Conservation (phyloP, 2,329 filamentous ascomycete species). For the Colletotrichum sp. region DNA sequence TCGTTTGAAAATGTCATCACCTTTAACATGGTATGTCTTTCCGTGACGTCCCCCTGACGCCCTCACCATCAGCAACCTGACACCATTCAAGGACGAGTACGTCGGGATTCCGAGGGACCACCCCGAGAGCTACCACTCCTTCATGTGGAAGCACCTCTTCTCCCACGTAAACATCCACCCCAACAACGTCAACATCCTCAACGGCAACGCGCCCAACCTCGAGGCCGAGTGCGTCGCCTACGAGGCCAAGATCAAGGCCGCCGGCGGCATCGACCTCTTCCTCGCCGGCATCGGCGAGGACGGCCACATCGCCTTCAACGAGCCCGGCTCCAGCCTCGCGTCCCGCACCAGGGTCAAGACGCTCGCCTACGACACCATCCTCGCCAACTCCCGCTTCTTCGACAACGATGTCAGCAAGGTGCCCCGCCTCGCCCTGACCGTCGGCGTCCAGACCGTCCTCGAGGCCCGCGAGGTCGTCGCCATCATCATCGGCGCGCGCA, state of each 20-base stretch:
- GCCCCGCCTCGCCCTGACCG: slow-evolving; percentile 82
- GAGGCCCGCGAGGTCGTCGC: slow-evolving; percentile 83
- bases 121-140: slow-evolving; percentile 86
- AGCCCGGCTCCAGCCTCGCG: slow-evolving; percentile 79
- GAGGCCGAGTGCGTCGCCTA: slow-evolving; percentile 80
- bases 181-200: slow-evolving; percentile 82
- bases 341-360: slow-evolving; percentile 87
- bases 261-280: slow-evolving; percentile 84
- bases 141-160: slow-evolving; percentile 95
- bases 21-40: slow-evolving; percentile 78
- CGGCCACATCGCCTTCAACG: slow-evolving; percentile 90
- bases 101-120: slow-evolving; percentile 84
- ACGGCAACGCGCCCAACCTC: slow-evolving; percentile 79
- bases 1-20: slow-evolving; percentile 90
- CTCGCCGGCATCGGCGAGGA: slow-evolving; percentile 85
- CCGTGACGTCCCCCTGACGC: not conserved
- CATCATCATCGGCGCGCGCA: slow-evolving; percentile 82
- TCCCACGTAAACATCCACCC: slow-evolving; percentile 83
- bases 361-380: slow-evolving; percentile 83
- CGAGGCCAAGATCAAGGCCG: slow-evolving; percentile 76
- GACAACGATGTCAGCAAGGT: slow-evolving; percentile 75
- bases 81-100: slow-evolving; percentile 73
- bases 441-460: slow-evolving; percentile 83
- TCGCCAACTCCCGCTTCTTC: slow-evolving; percentile 87
- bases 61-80: not conserved